Evolutionary conservation across 108 stramenopile species (phyloP).

Genomic region (Epithemia pelagica): DNA sequence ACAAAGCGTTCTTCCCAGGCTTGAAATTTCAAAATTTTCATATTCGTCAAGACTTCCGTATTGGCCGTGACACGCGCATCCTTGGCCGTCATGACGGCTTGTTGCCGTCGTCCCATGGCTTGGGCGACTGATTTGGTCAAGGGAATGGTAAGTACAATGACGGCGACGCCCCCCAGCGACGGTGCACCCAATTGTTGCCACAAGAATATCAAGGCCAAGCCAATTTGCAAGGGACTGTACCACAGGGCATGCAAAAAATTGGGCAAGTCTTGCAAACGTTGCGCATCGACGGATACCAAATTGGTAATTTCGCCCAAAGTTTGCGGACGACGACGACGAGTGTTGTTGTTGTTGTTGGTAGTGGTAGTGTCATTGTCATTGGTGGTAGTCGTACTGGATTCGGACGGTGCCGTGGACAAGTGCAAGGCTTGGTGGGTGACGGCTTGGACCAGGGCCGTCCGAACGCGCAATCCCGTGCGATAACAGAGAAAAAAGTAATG

Average conservation of each 20-base stretch:
- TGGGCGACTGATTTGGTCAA: conserved; percentile 62
- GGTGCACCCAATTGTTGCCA: conserved; percentile 70
- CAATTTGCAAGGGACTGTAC: conserved; percentile 79
- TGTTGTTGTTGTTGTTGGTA: too few relatives aligned
- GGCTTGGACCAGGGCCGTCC: conserved; percentile 71
- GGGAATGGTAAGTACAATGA: conserved; percentile 85
- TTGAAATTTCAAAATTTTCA: conserved; percentile 92
- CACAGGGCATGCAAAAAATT: conserved; percentile 83
- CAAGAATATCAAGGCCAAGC: conserved; percentile 71
- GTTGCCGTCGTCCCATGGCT: conserved; percentile 63
- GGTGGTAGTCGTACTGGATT: conserved; percentile 44
- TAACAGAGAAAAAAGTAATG: conserved; percentile 94
- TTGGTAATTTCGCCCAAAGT: conserved; percentile 81
- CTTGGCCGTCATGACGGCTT: conserved; percentile 70
- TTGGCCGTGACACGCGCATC: conserved; percentile 85
- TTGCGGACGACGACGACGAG: too few relatives aligned
- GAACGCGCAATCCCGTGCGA: conserved; percentile 74
- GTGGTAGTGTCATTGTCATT: too few relatives aligned
- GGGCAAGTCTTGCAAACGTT: conserved; percentile 70
- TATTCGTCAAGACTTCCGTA: conserved; percentile 73
- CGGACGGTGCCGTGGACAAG: conserved; percentile 47
- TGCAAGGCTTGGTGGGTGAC: conserved; percentile 85
- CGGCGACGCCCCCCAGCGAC: conserved; percentile 74
- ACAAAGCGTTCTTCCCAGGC: conserved; percentile 87
- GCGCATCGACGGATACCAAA: conserved; percentile 89